Evolutionary conservation across 257 asterid species (phyloP), one percentile per base, ranked within the genome.

Genomic region (Salvia rosmarinus): DNA sequence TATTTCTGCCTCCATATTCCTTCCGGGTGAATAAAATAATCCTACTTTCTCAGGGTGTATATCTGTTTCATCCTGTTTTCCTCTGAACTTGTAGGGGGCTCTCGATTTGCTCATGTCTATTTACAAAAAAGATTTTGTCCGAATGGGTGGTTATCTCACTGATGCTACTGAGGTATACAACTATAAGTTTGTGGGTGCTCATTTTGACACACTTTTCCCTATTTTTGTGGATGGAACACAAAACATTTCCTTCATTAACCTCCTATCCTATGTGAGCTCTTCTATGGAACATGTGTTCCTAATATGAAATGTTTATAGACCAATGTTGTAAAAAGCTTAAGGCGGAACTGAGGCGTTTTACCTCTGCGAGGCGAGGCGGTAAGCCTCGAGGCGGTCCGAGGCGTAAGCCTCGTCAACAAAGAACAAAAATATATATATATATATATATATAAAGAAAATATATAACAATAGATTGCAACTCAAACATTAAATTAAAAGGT

Each of bases 111-210:
- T 88, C 55, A 79, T 86, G 78, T 37, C 16, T 75, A 84, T 81
- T 74, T 86, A 88, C 81, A 88, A 81, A 79, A 79, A 71, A 49
- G 95, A 82, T 64, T 88, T 84, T 47, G 82, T 64, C 42, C 74
- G 23, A 55, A 84, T 86, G 95, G 91, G 95, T 47, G 88, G 95
- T 54, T 86, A 82, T 78, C 88, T 88, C 44, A 85, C 89, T 52
- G 61, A 84, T 70, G 72, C 86, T 68, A 69, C 68, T 39, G 71
- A 88, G 91, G 95, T 84, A 80, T 67, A 30, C 28, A 11, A 9
- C 49, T 71, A 28, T 2, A 57, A 32, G 43, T 43, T 55, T 43
- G 43, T 54, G 32, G 5, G 9, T 58, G 51, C 11, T 37, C 54
- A 14, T 44, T 13, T 44, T 20, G n/a, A 19, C 62, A 13, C 50